phyloP scores from a whole-genome alignment of 2,329 filamentous ascomycete species.

The Graphilbum ipis-grandicollis region DNA sequence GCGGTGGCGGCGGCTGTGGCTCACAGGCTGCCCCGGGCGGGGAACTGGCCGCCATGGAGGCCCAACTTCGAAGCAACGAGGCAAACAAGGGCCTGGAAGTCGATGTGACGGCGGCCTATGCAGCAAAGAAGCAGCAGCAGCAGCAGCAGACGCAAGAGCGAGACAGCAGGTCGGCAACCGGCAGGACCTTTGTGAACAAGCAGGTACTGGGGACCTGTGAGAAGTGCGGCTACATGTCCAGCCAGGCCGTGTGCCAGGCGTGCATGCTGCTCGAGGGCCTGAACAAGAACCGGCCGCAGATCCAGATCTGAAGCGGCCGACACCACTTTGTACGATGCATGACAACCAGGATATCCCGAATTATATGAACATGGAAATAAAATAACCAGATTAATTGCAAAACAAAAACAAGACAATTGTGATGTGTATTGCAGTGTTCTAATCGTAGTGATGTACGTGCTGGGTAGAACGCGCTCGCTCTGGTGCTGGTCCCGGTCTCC shows the following conservation, averaged over 20 bases:
- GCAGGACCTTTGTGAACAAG: constrained; percentile 22
- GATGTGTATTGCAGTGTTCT: too few species aligned
- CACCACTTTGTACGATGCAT: not conserved
- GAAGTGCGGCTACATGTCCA: constrained; percentile 88
- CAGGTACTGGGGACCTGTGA: constrained; percentile 71
- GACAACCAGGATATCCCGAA: too few species aligned
- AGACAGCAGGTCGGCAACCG: constrained; percentile 4
- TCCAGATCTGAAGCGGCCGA: constrained; percentile 31
- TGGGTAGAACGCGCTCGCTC: not conserved
- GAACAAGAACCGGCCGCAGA: constrained; percentile 58
- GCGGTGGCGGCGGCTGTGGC: constrained; percentile 49
- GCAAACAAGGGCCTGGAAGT: constrained; percentile 42
- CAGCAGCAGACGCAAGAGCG: constrained; percentile 8
- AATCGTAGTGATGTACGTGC: not conserved
- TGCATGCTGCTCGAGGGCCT: constrained; percentile 78
- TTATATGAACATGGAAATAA: too few species aligned
- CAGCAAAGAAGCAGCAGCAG: constrained; percentile 11
- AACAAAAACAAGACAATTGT: too few species aligned
- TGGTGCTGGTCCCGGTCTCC: too few species aligned
- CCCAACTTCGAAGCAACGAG: constrained; percentile 48
- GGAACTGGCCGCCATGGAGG: constrained; percentile 73
- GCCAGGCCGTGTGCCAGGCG: constrained; percentile 84
- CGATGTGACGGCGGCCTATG: constrained; percentile 39
- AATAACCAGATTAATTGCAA: too few species aligned
- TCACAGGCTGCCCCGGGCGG: constrained; percentile 51